phyloP scores from a whole-genome alignment of 768 basidiomycete genomes.

The Lactarius trivialis region DNA sequence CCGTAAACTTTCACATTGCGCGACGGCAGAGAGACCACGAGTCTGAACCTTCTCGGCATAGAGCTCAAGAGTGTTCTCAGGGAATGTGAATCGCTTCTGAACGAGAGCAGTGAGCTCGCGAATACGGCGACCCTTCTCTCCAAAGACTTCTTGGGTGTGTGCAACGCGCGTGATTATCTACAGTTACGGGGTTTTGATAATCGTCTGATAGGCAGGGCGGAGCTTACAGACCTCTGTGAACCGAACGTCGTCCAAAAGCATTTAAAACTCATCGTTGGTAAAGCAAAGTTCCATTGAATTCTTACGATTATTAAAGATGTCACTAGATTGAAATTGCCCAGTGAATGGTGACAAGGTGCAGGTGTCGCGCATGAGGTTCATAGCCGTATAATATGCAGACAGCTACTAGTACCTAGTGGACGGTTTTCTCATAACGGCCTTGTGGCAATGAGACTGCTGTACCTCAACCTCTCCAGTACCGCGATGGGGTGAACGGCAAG shows the following conservation, averaged over 20 bases:
- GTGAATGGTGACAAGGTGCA: not conserved
- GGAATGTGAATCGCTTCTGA: constrained; percentile 99
- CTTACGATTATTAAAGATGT: no score
- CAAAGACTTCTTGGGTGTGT: constrained; percentile 97
- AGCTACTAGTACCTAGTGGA: not conserved
- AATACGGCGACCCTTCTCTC: constrained; percentile 99
- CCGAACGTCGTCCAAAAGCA: no score
- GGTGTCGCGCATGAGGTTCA: not conserved
- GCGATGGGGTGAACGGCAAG: constrained; percentile 85
- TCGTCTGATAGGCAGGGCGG: not conserved
- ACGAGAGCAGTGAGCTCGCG: constrained; percentile 97
- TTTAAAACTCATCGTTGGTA: no score
- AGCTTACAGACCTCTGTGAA: constrained; percentile 62
- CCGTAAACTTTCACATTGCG: constrained; percentile 95
- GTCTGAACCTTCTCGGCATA: constrained; percentile 99
- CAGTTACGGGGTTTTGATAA: constrained; percentile 12
- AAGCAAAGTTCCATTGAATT: no score
- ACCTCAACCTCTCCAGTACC: constrained; percentile 63
- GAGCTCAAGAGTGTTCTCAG: constrained; percentile 96
- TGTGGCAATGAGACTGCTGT: not conserved
- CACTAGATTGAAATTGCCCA: not conserved
- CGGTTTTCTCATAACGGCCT: not conserved
- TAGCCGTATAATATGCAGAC: not conserved
- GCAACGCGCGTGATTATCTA: constrained; percentile 99
- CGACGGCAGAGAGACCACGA: constrained; percentile 96